Evolutionary conservation across 306 rosid genomes (phyloP).

Genomic region (Neltuma alba): DNA sequence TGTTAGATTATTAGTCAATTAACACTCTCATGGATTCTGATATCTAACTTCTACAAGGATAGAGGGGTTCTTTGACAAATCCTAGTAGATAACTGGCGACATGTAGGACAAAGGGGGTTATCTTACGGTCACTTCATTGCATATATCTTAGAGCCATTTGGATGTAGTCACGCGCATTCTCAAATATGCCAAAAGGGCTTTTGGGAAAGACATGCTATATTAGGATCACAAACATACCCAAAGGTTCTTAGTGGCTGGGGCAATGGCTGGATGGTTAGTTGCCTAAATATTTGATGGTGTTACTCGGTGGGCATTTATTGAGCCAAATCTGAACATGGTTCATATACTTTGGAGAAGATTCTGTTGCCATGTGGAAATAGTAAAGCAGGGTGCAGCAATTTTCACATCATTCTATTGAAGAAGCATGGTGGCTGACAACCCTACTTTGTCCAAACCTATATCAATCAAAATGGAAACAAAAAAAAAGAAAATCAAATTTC

Average conservation of each 20-base stretch:
- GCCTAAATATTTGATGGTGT: not conserved
- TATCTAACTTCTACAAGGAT: not conserved
- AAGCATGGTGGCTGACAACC: not conserved
- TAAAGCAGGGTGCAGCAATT: not conserved
- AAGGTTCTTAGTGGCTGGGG: not conserved
- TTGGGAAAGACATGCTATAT: not conserved
- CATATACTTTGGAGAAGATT: not conserved
- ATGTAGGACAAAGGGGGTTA: not conserved
- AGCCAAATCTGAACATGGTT: not conserved
- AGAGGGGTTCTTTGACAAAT: not conserved
- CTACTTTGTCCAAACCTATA: not conserved
- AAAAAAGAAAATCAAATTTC: not conserved
- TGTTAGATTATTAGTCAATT: not conserved
- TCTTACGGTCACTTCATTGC: not conserved
- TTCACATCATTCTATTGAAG: not conserved
- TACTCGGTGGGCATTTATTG: not conserved
- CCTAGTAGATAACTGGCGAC: not conserved
- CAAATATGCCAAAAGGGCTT: not conserved
- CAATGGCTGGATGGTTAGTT: not conserved
- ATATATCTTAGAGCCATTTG: not conserved
- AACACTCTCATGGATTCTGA: not conserved
- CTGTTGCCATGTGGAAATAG: not conserved
- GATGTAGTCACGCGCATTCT: not conserved
- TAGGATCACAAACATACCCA: not conserved
- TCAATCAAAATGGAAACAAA: not conserved